A percentile compares a stretch with the other conserved stretches of the same genome.
These are phyloP conservation scores for Leccinellum albellum DNA, from an alignment of 768 basidiomycete species.

Conservation along the genomic window DNA sequence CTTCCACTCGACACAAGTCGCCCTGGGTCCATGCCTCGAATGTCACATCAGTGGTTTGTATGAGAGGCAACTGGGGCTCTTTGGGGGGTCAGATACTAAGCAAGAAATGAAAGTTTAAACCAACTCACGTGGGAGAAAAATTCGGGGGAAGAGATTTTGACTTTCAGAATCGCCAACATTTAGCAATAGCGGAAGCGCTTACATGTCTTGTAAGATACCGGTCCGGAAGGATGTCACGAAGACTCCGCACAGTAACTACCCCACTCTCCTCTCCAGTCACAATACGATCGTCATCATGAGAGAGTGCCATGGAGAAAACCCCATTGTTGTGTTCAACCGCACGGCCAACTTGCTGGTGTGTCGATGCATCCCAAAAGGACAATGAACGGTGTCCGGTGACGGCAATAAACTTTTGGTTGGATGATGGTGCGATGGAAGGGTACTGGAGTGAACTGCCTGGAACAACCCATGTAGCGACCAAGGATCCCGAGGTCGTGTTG, in stretches of 20 bases:
- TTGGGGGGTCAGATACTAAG: neutral
- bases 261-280: neutral
- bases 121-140: neutral
- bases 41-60: neutral
- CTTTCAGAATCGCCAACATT: neutral
- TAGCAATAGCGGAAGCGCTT: neutral
- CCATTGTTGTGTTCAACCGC: neutral
- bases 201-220: neutral
- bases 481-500: neutral
- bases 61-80: neutral
- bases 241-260: neutral
- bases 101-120: fast-evolving
- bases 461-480: neutral
- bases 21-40: neutral
- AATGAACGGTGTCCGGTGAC: neutral
- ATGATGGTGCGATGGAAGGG: neutral
- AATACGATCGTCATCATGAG: too few relatives aligned
- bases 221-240: neutral
- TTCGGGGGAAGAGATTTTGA: too few relatives aligned
- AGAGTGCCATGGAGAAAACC: neutral
- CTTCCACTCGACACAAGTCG: neutral
- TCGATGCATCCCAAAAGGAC: neutral
- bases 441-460: neutral
- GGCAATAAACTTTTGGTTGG: neutral
- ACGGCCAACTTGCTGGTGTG: neutral